phyloP scores from a whole-genome alignment of 345 rosid species.

The Salix suchowensis region DNA sequence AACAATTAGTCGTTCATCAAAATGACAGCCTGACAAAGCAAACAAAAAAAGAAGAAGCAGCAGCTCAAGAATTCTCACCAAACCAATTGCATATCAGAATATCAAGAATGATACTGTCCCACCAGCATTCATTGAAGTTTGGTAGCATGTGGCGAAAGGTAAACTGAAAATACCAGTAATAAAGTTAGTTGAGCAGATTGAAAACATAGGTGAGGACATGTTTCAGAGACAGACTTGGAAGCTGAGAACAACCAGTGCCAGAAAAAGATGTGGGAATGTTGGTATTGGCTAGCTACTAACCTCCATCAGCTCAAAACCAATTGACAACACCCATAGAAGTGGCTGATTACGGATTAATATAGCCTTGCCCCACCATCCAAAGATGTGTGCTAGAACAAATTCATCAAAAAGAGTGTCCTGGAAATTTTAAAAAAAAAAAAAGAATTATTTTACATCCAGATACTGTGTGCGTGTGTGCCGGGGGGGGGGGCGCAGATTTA shows the following conservation, averaged over 20 bases:
- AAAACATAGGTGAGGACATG: not conserved
- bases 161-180: conserved; percentile 45
- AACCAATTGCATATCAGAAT: conserved; percentile 98
- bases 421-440: conserved; percentile 7
- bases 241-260: not conserved
- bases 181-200: conserved; percentile 5
- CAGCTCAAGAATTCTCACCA: conserved; percentile 51
- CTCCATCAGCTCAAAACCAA: conserved; percentile 99
- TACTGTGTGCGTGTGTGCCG: no score
- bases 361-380: conserved; percentile 99
- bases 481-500: conserved; percentile 10
- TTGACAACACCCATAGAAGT: conserved; percentile 91
- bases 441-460: conserved; percentile 2
- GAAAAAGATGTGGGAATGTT: not conserved
- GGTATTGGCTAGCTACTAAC: conserved; percentile 30
- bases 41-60: not conserved
- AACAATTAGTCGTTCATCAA: not conserved
- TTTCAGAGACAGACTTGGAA: not conserved
- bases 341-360: conserved; percentile 92
- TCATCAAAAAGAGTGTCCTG: conserved; percentile 93
- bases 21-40: not conserved
- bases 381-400: conserved; percentile 91
- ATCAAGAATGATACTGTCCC: conserved; percentile 98
- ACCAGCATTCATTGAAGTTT: conserved; percentile 99
- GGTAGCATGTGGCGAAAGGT: conserved; percentile 98